A percentile compares a stretch with the other conserved stretches of the same genome.
phyloP scores from a whole-genome alignment of 345 rosid species.

The Trapa bicornis region DNA sequence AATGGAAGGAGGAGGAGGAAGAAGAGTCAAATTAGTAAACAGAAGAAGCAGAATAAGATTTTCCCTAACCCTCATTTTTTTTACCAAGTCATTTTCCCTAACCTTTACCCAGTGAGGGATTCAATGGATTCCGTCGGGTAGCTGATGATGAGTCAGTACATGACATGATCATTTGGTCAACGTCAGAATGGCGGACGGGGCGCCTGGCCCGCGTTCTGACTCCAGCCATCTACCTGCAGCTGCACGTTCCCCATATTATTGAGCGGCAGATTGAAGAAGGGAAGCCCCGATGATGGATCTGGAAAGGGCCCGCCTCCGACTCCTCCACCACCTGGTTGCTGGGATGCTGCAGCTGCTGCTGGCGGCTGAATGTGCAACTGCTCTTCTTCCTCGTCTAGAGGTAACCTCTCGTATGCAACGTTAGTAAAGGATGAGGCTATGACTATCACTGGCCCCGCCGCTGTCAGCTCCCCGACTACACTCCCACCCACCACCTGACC shows the following conservation, averaged over 20 bases:
- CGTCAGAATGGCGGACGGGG: constrained; percentile 55
- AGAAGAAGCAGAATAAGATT: neutral
- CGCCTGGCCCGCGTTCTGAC: constrained; percentile 36
- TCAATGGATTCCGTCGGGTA: neutral
- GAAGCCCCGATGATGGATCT: constrained; percentile 55
- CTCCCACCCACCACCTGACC: constrained; percentile 94
- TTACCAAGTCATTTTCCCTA: too few species aligned
- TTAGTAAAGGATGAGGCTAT: constrained; percentile 87
- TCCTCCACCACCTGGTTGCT: constrained; percentile 21
- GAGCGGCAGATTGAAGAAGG: constrained; percentile 78
- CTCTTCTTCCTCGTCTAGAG: constrained; percentile 75
- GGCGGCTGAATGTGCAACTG: constrained; percentile 45
- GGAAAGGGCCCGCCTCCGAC: constrained; percentile 29
- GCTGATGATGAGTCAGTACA: neutral
- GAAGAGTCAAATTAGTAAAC: too few species aligned
- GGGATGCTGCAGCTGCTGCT: constrained; percentile 17
- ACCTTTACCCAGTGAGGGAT: neutral
- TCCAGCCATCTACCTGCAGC: constrained; percentile 77
- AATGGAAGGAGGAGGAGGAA: too few species aligned
- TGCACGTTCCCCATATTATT: constrained; percentile 61
- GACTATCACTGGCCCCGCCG: constrained; percentile 89
- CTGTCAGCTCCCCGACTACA: constrained; percentile 84
- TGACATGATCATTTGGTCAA: neutral
- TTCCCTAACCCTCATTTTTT: neutral
- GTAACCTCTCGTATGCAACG: constrained; percentile 87